Base-by-base conservation (phyloP, 1,284 basidiomycete species). In the Mycena citricolor region DNA sequence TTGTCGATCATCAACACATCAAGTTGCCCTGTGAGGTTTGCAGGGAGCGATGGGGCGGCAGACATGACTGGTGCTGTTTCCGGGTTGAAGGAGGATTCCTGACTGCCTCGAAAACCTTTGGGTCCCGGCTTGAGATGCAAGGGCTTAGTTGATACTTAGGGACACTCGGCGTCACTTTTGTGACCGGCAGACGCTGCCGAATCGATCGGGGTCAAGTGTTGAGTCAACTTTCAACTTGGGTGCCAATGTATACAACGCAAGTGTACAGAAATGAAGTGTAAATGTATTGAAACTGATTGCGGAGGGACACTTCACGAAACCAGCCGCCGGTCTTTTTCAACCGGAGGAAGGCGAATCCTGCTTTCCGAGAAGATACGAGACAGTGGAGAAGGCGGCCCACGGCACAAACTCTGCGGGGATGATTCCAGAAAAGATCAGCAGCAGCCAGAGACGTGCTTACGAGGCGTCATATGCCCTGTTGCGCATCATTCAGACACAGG, bases 1-100 rank as follows among this genome's bases (percentile, higher is more conserved):
- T 95, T 95, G 71, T 95, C 93, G 59, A 95, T 92, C 70, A 95
- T 76, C 40, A 95, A 74, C 42, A 86, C 79, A 60, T 87, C 85
- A 53, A 89, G 68, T 17, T 81, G 77, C 21, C 72, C 70, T 10
- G 71, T 55, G 35, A 89, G 76, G 29, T 68, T 61, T 17, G 68
- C 56, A 8, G 84, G 83, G n/a, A 88, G 71, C 11, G 54, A 33
- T 20, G 35, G 17, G 33, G 56, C 54, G 34, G 61, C 49, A 32
- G 10, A 36, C 34, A 26, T 28, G n/a, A n/a, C n/a, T n/a, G n/a
- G n/a, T n/a, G n/a, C n/a, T n/a, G n/a, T n/a, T n/a, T n/a, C n/a
- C n/a, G n/a, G n/a, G n/a, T n/a, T n/a, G n/a, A n/a, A n/a, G n/a
- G n/a, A 28, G 31, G 31, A 20, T 11, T 10, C 14, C 16, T 3